Evolutionary conservation across 805 yeast genomes (phyloP).

Genomic region (Saccharomyces eubayanus): DNA sequence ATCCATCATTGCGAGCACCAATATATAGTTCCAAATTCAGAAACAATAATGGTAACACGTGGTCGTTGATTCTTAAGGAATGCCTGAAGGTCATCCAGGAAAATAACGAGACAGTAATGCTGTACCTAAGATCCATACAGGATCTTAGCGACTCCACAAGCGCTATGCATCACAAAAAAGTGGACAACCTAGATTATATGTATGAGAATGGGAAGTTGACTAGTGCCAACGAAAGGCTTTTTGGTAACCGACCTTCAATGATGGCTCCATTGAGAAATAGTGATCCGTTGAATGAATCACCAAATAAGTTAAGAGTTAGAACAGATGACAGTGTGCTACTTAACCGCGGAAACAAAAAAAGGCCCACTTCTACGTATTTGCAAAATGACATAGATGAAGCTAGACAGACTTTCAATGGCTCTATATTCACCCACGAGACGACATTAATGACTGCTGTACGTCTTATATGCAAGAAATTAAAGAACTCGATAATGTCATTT

Average conservation of each 20-base stretch:
- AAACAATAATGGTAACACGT: slow-evolving; percentile 33
- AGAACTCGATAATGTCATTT: not conserved
- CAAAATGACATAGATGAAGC: not conserved
- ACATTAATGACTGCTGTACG: not conserved
- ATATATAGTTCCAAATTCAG: slow-evolving; percentile 45
- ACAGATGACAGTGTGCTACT: not conserved
- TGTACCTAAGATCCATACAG: slow-evolving; percentile 17
- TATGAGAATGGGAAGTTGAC: not conserved
- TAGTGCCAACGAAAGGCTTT: slow-evolving; percentile 17
- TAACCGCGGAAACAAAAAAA: not conserved
- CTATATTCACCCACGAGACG: not conserved
- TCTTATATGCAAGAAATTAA: not conserved
- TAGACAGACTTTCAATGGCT: not conserved
- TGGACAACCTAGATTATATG: not conserved
- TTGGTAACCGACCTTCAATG: slow-evolving; percentile 30
- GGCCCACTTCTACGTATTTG: not conserved
- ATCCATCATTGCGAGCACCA: slow-evolving; percentile 40
- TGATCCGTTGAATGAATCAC: not conserved
- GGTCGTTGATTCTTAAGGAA: slow-evolving; percentile 56
- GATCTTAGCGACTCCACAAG: slow-evolving; percentile 5
- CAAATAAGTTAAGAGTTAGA: not conserved
- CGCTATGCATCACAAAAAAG: not conserved
- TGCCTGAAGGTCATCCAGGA: slow-evolving; percentile 48
- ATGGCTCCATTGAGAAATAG: not conserved
- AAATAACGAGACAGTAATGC: slow-evolving; percentile 34